Base-by-base conservation (phyloP, 148 eudicot species). In the Polygonum maritimum region DNA sequence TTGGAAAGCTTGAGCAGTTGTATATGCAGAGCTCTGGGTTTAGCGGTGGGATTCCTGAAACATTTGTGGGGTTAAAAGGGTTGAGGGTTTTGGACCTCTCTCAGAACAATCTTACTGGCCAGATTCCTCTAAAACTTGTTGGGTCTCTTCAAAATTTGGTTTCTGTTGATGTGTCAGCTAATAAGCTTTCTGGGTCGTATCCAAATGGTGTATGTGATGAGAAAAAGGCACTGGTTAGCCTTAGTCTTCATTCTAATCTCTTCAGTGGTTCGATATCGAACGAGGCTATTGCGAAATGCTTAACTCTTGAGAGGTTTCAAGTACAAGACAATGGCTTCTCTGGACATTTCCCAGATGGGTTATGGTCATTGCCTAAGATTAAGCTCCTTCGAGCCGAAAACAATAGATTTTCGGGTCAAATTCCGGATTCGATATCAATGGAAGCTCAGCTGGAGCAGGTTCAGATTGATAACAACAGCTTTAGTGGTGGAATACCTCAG, bases 381-480 rank as follows among this genome's bases (percentile, higher is more conserved):
- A 82, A 81, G 81, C 91, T 93, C 57, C 83, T 93, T 79, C 86
- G 96, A 83, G 98, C 87, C 70, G 98, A 93, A 85, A 91, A 91
- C 80, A 93, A 93, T 47, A 73, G 80, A 35, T 91, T 93, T 84
- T 79, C 88, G 19, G 98, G 98, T 58, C 85, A 83, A 79, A 84
- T 93, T 18, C 92, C 93, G 33, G 92, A 87, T 69, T 82, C 84
- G 11, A 79, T 89, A 71, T 86, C 98, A 19, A 78, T 57, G 74
- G 92, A 92, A 80, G 74, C 84, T 51, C 84, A 87, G 39, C 74
- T 93, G 69, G 98, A 93, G 86, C 96, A 93, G 83, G 94, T 91
- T 85, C 98, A 93, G 88, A 91, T 93, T 77, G 98, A 93, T 87
- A 91, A 91, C 81, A 93, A 93, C 81, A 91, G 87, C 57, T 91